phyloP scores from a whole-genome alignment of 2,329 filamentous ascomycete genomes.

The Trichoderma endophyticum region DNA sequence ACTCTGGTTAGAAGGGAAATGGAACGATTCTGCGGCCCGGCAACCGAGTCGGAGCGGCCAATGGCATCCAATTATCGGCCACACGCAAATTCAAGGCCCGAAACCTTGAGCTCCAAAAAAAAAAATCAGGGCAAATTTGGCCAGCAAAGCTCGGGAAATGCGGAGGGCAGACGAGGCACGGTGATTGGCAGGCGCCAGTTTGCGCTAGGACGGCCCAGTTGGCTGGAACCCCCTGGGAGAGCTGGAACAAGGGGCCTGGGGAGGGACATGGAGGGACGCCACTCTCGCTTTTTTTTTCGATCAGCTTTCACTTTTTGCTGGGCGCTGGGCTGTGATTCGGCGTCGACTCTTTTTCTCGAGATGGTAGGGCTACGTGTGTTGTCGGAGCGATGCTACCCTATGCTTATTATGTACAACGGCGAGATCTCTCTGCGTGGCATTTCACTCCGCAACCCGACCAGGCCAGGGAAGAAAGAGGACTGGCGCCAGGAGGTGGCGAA shows the following conservation, averaged over 20 bases:
- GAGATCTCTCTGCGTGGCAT: background rate
- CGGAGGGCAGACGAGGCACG: background rate
- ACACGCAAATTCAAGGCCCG: background rate
- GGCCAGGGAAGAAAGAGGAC: background rate
- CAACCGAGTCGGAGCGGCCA: background rate
- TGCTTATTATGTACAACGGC: background rate
- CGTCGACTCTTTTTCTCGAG: background rate
- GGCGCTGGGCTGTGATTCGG: background rate
- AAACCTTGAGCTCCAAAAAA: background rate
- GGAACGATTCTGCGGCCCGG: conserved; percentile 1
- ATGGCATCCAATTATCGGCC: background rate
- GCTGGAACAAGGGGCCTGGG: background rate
- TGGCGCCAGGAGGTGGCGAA: conserved; percentile 12
- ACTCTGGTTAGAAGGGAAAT: background rate
- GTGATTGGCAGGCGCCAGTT: conserved; percentile 15
- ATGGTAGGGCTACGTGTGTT: conserved; percentile 4
- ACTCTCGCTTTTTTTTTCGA: background rate
- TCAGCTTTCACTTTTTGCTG: background rate
- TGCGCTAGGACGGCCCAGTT: conserved; percentile 17
- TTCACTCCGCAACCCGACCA: background rate
- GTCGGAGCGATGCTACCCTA: conserved; percentile 10
- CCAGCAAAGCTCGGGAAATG: background rate
- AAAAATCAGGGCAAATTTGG: background rate
- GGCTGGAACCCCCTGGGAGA: conserved; percentile 12
- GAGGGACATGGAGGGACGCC: no score